These are phyloP conservation scores for Spencermartinsiella europaea DNA, from an alignment of 805 yeast species.

Conservation along the genomic window DNA sequence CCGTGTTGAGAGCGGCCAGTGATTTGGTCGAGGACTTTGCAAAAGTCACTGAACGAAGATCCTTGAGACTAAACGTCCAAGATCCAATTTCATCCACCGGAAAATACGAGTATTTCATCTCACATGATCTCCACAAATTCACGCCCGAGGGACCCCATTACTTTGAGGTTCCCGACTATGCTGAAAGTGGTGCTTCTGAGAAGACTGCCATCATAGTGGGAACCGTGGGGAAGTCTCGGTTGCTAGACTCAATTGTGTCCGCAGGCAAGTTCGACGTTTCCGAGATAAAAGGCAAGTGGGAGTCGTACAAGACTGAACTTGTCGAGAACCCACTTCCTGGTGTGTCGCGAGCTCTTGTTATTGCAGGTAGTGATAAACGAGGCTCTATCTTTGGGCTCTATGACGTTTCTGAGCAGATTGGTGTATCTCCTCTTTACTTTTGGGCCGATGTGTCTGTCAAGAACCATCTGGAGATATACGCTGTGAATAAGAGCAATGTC, in stretches of 20 bases:
- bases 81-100: conserved; percentile 11
- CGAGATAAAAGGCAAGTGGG: conserved; percentile 15
- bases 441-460: conserved; percentile 15
- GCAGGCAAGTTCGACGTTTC: conserved; percentile 13
- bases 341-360: conserved; percentile 12
- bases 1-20: conserved; percentile 15
- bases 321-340: conserved; percentile 7
- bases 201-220: conserved; percentile 14
- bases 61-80: conserved; percentile 3
- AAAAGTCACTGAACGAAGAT: conserved; percentile 9
- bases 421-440: conserved; percentile 17
- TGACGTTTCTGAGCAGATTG: conserved; percentile 16
- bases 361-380: conserved; percentile 17
- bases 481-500: neutral
- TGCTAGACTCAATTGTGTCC: conserved; percentile 10
- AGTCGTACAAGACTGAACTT: conserved; percentile 7
- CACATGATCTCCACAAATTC: conserved; percentile 4
- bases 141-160: conserved; percentile 8
- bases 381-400: conserved; percentile 17
- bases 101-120: conserved; percentile 13
- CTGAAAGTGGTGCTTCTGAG: conserved; percentile 1
- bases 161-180: conserved; percentile 5
- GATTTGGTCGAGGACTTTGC: conserved; percentile 16
- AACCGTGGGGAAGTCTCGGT: conserved; percentile 13
- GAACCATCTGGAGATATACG: conserved; percentile 8